Evolutionary conservation across 495 filamentous ascomycete species (phyloP), one percentile per base, ranked within the genome.

Genomic region (Hypoxylon fragiforme): DNA sequence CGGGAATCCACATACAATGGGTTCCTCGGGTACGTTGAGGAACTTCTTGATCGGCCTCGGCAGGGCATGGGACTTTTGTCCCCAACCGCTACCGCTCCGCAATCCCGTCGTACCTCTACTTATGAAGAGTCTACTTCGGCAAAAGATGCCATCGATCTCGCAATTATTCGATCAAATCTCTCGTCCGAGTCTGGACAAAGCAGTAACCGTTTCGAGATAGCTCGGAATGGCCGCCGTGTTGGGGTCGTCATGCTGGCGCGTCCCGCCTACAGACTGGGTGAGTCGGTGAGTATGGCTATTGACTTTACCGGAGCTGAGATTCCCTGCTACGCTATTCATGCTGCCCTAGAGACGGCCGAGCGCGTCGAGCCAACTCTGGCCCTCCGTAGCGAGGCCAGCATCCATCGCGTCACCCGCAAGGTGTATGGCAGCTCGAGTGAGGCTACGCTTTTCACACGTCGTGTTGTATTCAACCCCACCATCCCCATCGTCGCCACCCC

Each of bases 151-250:
- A 94, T 97, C 62, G 91, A 96, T 68, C 76, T 95, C 45, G 91
- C 92, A 12, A 94, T 97, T 65, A 78, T 96, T 4, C 74, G 80
- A 30, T 85, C 87, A 50, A 95, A 94, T 62, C 68, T 83, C 39
- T 72, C 81, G 0, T 69, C 71, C 1, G 77, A 81, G 40, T 70
- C 73, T 13, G 81, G 83, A 6, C 84, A 85, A 50, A 87, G 85
- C 62, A 78, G 86, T 19, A 96, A 92, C 68, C 84, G 90, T 22
- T 98, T 97, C 70, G 91, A 95, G 64, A 97, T 98, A 62, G 88
- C 92, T 3, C 88, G 95, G 6, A 89, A 90, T 65, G 90, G 91
- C 22, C 77, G 81, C 41, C 86, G 87, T 18, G 91, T 98, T 22
- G 94, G 88, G 6, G 88, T 91, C 2, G 81, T 97, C 37, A 90